These are phyloP conservation scores for Lipomyces lipofer DNA, from an alignment of 805 yeast genomes.

Conservation along the genomic window DNA sequence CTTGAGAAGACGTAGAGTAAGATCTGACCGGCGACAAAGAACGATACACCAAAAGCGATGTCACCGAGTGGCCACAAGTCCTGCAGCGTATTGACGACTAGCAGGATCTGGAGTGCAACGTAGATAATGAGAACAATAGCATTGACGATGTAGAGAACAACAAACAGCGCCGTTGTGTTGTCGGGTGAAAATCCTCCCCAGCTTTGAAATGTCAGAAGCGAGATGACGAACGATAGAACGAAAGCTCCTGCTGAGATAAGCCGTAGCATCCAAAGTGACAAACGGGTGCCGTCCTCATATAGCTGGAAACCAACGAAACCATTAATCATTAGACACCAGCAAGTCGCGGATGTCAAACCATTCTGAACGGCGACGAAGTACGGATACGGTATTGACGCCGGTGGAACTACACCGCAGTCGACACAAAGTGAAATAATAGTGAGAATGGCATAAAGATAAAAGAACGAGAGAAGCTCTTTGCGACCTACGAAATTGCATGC, in stretches of 20 bases:
- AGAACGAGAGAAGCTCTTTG: slow-evolving; percentile 75
- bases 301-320: slow-evolving; percentile 84
- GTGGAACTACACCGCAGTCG: slow-evolving; percentile 91
- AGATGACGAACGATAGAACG: slow-evolving; percentile 61
- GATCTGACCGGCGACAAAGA: slow-evolving; percentile 80
- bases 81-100: slow-evolving; percentile 65
- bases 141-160: slow-evolving; percentile 69
- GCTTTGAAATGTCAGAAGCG: slow-evolving; percentile 68
- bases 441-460: slow-evolving; percentile 58
- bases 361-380: slow-evolving; percentile 82
- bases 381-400: slow-evolving; percentile 70
- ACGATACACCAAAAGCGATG: slow-evolving; percentile 64
- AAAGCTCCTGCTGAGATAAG: slow-evolving; percentile 58
- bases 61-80: slow-evolving; percentile 92
- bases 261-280: slow-evolving; percentile 60
- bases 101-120: slow-evolving; percentile 63
- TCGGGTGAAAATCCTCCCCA: slow-evolving; percentile 52
- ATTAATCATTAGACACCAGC: slow-evolving; percentile 66
- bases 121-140: slow-evolving; percentile 64
- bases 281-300: slow-evolving; percentile 90
- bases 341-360: slow-evolving; percentile 70
- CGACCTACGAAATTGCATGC: slow-evolving; percentile 47
- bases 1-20: slow-evolving; percentile 68
- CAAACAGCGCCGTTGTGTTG: slow-evolving; percentile 68
- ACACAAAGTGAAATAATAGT: slow-evolving; percentile 70